A percentile compares a stretch with the other conserved stretches of the same genome.
phyloP scores from a whole-genome alignment of 768 basidiomycete species.

The Leccinum longicurvipes region DNA sequence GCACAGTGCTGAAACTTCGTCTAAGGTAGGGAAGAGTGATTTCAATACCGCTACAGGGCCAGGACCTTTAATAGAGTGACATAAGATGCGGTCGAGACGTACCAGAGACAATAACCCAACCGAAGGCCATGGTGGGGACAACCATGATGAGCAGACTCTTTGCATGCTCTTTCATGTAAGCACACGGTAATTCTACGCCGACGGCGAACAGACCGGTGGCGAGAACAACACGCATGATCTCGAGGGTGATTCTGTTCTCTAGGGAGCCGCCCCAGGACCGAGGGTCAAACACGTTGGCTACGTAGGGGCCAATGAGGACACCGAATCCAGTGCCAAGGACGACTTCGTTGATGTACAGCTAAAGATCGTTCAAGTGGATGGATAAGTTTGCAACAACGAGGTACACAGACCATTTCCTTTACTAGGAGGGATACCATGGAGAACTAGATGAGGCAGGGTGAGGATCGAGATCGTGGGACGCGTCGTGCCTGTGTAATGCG shows the following conservation, averaged over 20 bases:
- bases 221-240: slow-evolving; percentile 84
- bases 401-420: slow-evolving; percentile 63
- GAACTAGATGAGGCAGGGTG: slow-evolving; percentile 47
- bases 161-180: slow-evolving; percentile 80
- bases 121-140: slow-evolving; percentile 80
- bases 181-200: slow-evolving; percentile 86
- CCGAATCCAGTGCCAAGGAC: slow-evolving; percentile 78
- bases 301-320: slow-evolving; percentile 66
- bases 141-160: slow-evolving; percentile 68
- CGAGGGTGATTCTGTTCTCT: slow-evolving; percentile 68
- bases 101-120: slow-evolving; percentile 79
- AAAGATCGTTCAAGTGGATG: neutral
- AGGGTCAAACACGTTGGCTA: slow-evolving; percentile 70
- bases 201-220: slow-evolving; percentile 93
- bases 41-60: slow-evolving; percentile 55
- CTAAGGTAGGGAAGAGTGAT: slow-evolving; percentile 66
- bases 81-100: slow-evolving; percentile 14
- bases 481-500: neutral
- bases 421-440: slow-evolving; percentile 80
- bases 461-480: neutral
- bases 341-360: slow-evolving; percentile 92
- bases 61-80: neutral
- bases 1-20: slow-evolving; percentile 73
- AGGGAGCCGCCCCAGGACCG: slow-evolving; percentile 65
- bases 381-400: neutral